Conservation (phyloP, 2,329 filamentous ascomycete genomes). For the Beauveria medogensis region DNA sequence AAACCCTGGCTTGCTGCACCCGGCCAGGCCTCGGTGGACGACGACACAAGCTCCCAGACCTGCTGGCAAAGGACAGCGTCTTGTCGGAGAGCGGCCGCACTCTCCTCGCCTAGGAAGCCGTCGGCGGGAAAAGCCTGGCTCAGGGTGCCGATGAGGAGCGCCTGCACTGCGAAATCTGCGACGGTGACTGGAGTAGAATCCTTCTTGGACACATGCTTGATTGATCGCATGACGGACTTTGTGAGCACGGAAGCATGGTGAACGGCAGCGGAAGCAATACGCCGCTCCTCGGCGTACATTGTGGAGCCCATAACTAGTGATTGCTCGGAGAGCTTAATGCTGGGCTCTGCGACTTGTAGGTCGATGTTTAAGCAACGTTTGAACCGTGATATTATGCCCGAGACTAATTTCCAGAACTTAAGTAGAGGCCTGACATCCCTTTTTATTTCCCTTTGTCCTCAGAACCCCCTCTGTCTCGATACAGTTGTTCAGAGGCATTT, state of each 20-base stretch:
- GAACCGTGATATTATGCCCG: too few relatives aligned
- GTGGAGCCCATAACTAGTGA: background rate
- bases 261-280: slow-evolving; percentile 27
- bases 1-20: background rate
- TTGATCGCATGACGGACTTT: slow-evolving; percentile 29
- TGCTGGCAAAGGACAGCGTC: slow-evolving; percentile 36
- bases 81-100: slow-evolving; percentile 36
- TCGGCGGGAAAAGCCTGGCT: slow-evolving; percentile 41
- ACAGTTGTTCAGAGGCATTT: background rate
- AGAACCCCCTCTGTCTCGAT: background rate
- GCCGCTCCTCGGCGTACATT: background rate
- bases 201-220: slow-evolving; percentile 39
- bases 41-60: slow-evolving; percentile 42
- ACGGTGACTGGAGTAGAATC: slow-evolving; percentile 47
- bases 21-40: slow-evolving; percentile 11
- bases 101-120: slow-evolving; percentile 45
- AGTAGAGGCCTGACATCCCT: too few relatives aligned
- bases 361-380: too few relatives aligned
- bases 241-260: slow-evolving; percentile 43
- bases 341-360: too few relatives aligned
- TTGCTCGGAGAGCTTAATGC: too few relatives aligned
- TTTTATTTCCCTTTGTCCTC: background rate
- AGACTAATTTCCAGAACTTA: too few relatives aligned
- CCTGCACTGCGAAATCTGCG: slow-evolving; percentile 48
- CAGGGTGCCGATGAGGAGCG: slow-evolving; percentile 42